These are phyloP conservation scores for Cryptococcus amylolentus DNA, from an alignment of 1,284 basidiomycete genomes.

Conservation along the genomic window DNA sequence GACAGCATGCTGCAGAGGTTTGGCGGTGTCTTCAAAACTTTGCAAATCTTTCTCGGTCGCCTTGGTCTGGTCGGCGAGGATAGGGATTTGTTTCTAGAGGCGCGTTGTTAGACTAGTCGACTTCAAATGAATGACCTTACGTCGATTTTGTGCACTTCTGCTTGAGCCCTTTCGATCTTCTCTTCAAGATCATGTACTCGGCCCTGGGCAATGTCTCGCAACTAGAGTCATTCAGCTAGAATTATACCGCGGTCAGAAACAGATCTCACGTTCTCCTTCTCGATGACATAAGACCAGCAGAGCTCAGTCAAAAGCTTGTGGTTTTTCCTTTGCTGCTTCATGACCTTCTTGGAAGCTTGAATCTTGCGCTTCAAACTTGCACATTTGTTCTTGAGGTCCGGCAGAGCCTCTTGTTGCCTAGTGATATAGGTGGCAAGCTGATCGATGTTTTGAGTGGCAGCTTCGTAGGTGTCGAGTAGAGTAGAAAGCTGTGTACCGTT, in stretches of 20 bases:
- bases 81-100: slow-evolving; percentile 11
- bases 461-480: slow-evolving; percentile 79
- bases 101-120: not conserved
- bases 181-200: slow-evolving; percentile 23
- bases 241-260: not conserved
- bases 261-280: slow-evolving; percentile 59
- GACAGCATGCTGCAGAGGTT: slow-evolving; percentile 56
- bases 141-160: slow-evolving; percentile 11
- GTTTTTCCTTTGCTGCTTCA: slow-evolving; percentile 42
- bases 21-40: slow-evolving; percentile 6
- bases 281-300: slow-evolving; percentile 82
- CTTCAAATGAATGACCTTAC: slow-evolving; percentile 4
- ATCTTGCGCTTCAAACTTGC: slow-evolving; percentile 13
- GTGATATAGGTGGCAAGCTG: slow-evolving; percentile 23
- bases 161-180: slow-evolving; percentile 20
- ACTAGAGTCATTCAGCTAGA: slow-evolving; percentile 8
- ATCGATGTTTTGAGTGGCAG: slow-evolving; percentile 55
- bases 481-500: slow-evolving; percentile 87
- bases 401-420: slow-evolving; percentile 18
- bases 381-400: slow-evolving; percentile 21
- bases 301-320: slow-evolving; percentile 57
- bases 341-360: slow-evolving; percentile 16
- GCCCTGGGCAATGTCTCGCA: slow-evolving; percentile 4
- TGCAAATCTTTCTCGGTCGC: slow-evolving; percentile 19
- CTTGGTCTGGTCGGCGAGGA: slow-evolving; percentile 18